Conservation (phyloP, 2,329 filamentous ascomycete genomes). For the Helotiales sp. region DNA sequence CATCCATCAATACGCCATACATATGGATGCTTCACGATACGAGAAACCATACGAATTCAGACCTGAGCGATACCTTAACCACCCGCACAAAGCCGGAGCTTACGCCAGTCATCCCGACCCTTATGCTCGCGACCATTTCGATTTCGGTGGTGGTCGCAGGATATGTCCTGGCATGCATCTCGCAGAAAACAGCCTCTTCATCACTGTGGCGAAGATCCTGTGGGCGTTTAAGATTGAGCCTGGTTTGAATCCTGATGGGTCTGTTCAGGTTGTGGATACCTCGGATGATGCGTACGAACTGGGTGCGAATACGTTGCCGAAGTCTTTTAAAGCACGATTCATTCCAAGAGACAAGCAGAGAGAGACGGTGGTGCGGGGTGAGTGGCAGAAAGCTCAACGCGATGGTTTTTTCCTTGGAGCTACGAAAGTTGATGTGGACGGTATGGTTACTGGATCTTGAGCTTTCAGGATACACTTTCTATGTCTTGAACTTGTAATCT, state of each 20-base stretch:
- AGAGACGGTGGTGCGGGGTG: conserved; percentile 34
- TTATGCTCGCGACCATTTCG: conserved; percentile 46
- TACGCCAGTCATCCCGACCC: conserved; percentile 58
- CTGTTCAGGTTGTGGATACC: conserved; percentile 48
- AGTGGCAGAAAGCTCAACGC: conserved; percentile 39
- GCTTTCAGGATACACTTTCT: too few relatives aligned
- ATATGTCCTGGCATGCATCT: conserved; percentile 61
- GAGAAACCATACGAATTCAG: conserved; percentile 52
- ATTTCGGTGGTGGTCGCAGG: conserved; percentile 47
- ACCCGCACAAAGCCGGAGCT: neutral
- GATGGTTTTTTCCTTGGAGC: conserved; percentile 44
- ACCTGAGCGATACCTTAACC: conserved; percentile 54
- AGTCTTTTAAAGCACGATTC: conserved; percentile 12
- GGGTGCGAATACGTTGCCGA: conserved; percentile 10
- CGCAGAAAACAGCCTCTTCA: conserved; percentile 12
- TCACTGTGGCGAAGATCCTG: conserved; percentile 12
- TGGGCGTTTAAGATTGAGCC: conserved; percentile 45
- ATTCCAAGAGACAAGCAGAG: conserved; percentile 29
- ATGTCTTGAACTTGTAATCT: too few relatives aligned
- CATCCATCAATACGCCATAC: conserved; percentile 48
- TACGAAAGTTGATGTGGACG: conserved; percentile 37
- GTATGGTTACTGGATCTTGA: conserved; percentile 8
- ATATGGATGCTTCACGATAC: conserved; percentile 52
- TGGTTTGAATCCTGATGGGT: conserved; percentile 47
- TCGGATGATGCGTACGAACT: conserved; percentile 13